Evolutionary conservation across 129 eudicot species (phyloP), one percentile per base, ranked within the genome.

Genomic region (Flaveria brownii): DNA sequence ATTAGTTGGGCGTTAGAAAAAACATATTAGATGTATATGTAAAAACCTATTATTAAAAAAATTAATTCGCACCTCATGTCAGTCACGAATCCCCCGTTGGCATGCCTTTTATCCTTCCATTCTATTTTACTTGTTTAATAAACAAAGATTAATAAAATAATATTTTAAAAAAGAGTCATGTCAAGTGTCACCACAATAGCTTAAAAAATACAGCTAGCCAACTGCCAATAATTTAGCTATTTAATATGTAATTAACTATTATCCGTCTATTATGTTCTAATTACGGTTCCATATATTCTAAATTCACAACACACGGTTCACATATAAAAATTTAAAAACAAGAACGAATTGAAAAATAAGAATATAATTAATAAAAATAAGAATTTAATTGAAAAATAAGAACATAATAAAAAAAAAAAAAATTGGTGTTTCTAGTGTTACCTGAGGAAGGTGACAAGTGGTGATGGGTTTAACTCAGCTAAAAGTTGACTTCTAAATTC

Each of bases 381-480:
- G 4, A 62, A 77, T 18, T 8, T 11, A 9, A 49, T 18, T 47
- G 36, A 14, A 51, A 66, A 54, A n/a, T 26, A 54, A 64, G 39
- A 50, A 43, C 9, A 61, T 9, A 16, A 3, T 13, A 11, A 10
- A 69, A 10, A 50, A 65, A 42, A n/a, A 14, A 59, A 55, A 20
- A 56, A 65, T 14, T 17, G 2, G 51, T 74, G 18, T 72, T 82
- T 4, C 5, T 68, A 85, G 83, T 84, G 52, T 43, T 61, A 89
- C 68, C 60, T 62, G 77, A 85, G 92, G 96, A 60, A 83, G 96
- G 92, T 78, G 36, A 45, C 78, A 85, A 41, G 7, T 80, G 88
- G 96, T 82, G 90, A 81, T 78, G 85, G 63, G 7, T 70, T 85
- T 41, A 80, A 74, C 69, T 72, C 62, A 45, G 7, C 64, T 25